Evolutionary conservation across 805 yeast genomes (phyloP).

Genomic region (Soucietia sequanensis): DNA sequence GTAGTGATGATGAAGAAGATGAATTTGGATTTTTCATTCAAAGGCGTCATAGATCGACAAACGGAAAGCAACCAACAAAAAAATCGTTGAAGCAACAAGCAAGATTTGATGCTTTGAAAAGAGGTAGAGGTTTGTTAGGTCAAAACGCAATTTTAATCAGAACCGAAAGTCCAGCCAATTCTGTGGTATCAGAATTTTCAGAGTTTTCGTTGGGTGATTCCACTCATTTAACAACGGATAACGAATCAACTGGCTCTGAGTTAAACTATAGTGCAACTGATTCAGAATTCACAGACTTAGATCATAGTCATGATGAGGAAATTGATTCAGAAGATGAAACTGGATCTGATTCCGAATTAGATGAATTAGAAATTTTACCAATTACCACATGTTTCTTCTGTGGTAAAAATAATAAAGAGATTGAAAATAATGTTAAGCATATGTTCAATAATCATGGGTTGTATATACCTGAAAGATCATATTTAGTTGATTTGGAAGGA

Average conservation of each 20-base stretch:
- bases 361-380: conserved; percentile 38
- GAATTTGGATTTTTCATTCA: conserved; percentile 53
- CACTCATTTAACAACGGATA: conserved; percentile 23
- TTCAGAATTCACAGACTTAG: conserved; percentile 25
- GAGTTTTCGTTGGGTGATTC: conserved; percentile 54
- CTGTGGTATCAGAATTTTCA: conserved; percentile 54
- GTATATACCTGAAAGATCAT: conserved; percentile 44
- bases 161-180: conserved; percentile 51
- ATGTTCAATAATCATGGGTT: conserved; percentile 47
- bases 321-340: conserved; percentile 16
- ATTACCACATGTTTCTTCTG: conserved; percentile 49
- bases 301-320: conserved; percentile 28
- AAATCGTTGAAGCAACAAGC: conserved; percentile 32
- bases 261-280: conserved; percentile 38
- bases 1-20: conserved; percentile 38
- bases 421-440: conserved; percentile 52
- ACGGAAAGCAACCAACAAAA: conserved; percentile 3
- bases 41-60: conserved; percentile 8
- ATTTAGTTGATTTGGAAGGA: conserved; percentile 36
- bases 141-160: conserved; percentile 18
- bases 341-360: conserved; percentile 22
- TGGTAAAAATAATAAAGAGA: conserved; percentile 54
- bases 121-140: conserved; percentile 20
- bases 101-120: conserved; percentile 10
- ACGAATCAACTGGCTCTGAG: conserved; percentile 51